Conservation (phyloP, 2,329 filamentous ascomycete genomes). For the Tolypocladium inflatum region DNA sequence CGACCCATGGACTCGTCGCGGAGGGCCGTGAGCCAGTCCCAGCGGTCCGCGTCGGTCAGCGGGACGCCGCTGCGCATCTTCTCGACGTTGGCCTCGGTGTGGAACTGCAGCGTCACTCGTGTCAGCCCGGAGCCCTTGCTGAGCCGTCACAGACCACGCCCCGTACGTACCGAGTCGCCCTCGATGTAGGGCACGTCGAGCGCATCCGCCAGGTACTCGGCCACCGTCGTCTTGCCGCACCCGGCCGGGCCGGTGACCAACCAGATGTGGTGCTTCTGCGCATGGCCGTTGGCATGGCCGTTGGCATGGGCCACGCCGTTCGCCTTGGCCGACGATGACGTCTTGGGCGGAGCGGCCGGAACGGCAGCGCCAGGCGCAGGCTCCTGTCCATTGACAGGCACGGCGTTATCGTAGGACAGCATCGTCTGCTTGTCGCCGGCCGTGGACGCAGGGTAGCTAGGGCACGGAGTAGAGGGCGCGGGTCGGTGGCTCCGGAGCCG, state of each 20-base stretch:
- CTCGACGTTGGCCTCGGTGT: slow-evolving; percentile 68
- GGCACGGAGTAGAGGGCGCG: neutral
- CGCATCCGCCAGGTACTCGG: slow-evolving; percentile 51
- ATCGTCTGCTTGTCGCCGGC: slow-evolving; percentile 19
- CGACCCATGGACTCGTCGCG: slow-evolving; percentile 56
- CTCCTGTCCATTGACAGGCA: slow-evolving; percentile 32
- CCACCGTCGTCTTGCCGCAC: slow-evolving; percentile 71
- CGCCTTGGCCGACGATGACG: slow-evolving; percentile 14
- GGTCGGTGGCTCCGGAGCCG: neutral
- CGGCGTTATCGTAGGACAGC: slow-evolving; percentile 40
- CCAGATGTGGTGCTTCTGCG: slow-evolving; percentile 58
- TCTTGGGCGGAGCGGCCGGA: slow-evolving; percentile 1
- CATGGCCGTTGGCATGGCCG: slow-evolving; percentile 6
- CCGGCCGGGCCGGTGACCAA: slow-evolving; percentile 71
- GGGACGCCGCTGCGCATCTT: slow-evolving; percentile 85
- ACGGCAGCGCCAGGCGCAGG: slow-evolving; percentile 13
- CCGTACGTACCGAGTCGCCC: slow-evolving; percentile 56
- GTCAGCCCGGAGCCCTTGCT: neutral
- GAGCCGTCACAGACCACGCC: too few relatives aligned
- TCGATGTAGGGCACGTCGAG: slow-evolving; percentile 64
- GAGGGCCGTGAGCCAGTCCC: slow-evolving; percentile 87
- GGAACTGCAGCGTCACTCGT: slow-evolving; percentile 42
- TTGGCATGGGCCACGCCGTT: slow-evolving; percentile 15
- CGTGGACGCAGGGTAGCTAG: neutral
- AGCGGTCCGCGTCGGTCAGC: slow-evolving; percentile 85